These are phyloP conservation scores for Bryoglossum gracile DNA, from an alignment of 495 filamentous ascomycete species.

Conservation along the genomic window DNA sequence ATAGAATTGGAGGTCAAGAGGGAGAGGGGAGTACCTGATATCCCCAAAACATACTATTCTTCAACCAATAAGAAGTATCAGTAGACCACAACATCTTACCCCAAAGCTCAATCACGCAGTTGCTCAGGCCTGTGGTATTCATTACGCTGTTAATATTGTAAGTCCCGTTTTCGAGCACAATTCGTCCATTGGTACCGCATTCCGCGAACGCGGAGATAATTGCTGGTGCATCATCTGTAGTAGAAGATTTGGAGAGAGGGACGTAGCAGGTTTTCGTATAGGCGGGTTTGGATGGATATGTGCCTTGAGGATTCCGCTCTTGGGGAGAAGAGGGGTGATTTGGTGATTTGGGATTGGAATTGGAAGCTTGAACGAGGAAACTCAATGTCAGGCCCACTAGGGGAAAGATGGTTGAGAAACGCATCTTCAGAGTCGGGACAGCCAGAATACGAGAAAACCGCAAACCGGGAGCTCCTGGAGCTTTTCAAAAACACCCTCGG, in stretches of 20 bases:
- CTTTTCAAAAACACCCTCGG: no score
- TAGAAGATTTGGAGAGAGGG: not conserved
- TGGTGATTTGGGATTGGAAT: no score
- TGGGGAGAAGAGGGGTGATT: no score
- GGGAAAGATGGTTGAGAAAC: no score
- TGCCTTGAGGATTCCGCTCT: no score
- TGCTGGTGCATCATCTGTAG: slow-evolving; percentile 33
- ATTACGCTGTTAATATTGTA: slow-evolving; percentile 36
- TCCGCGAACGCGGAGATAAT: slow-evolving; percentile 36
- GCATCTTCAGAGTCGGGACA: no score
- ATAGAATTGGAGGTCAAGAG: no score
- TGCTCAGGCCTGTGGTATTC: slow-evolving; percentile 39
- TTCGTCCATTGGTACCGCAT: slow-evolving; percentile 33
- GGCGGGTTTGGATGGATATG: no score
- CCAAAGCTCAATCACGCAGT: slow-evolving; percentile 32
- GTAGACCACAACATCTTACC: slow-evolving; percentile 33
- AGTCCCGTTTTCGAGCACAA: slow-evolving; percentile 33
- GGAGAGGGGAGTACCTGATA: slow-evolving; percentile 36
- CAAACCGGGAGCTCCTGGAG: no score
- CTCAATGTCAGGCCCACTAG: no score
- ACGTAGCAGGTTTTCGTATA: not conserved
- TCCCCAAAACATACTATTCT: slow-evolving; percentile 34
- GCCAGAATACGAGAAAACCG: no score
- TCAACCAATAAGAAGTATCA: slow-evolving; percentile 40
- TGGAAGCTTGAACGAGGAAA: no score